Conservation (phyloP, 805 yeast species). For the Candida incommunis region DNA sequence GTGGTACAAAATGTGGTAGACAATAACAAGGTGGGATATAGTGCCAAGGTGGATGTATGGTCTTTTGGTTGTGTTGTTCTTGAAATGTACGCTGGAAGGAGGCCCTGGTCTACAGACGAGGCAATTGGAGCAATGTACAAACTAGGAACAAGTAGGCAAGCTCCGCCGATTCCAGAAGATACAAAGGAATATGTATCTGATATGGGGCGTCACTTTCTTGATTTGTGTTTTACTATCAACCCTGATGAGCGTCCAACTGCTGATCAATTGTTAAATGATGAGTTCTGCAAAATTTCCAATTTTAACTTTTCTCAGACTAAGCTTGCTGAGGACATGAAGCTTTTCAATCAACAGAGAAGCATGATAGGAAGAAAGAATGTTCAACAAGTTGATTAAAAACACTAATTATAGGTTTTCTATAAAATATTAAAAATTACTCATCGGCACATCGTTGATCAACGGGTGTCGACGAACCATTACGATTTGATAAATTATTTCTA, state of each 20-base stretch:
- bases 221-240: conserved; percentile 60
- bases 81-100: conserved; percentile 93
- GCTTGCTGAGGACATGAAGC: conserved; percentile 38
- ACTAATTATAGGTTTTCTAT: too few species aligned
- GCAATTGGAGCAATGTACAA: conserved; percentile 91
- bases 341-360: conserved; percentile 3
- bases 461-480: too few species aligned
- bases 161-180: conserved; percentile 96
- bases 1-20: conserved; percentile 75
- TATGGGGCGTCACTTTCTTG: conserved; percentile 57
- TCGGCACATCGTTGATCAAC: not conserved
- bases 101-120: conserved; percentile 96
- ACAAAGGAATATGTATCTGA: conserved; percentile 47
- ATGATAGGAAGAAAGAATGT: not conserved
- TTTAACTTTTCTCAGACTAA: conserved; percentile 42
- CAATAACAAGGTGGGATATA: conserved; percentile 73
- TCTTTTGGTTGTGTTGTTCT: conserved; percentile 92
- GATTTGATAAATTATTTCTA: too few species aligned
- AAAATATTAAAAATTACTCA: not conserved
- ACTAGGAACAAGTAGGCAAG: conserved; percentile 66
- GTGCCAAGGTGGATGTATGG: conserved; percentile 98
- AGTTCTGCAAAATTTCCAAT: conserved; percentile 28
- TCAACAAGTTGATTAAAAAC: too few species aligned
- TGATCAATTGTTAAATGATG: conserved; percentile 38
- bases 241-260: conserved; percentile 90